Conservation (phyloP, 1,284 basidiomycete genomes). For the Stygiomarasmius scandens region DNA sequence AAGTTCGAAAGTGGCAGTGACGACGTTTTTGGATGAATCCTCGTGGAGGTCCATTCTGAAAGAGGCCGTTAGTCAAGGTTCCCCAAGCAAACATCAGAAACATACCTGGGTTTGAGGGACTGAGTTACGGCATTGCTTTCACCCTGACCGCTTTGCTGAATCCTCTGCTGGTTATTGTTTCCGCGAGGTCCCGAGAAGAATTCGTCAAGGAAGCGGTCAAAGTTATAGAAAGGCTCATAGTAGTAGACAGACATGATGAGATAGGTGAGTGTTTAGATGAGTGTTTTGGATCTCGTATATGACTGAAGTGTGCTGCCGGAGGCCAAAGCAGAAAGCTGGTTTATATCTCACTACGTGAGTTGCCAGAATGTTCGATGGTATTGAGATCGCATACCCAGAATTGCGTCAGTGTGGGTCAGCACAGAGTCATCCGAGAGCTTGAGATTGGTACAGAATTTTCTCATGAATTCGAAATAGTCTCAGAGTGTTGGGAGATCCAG, state of each 20-base stretch:
- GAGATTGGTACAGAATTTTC: neutral
- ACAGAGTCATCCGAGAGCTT: neutral
- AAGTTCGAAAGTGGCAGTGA: slow-evolving; percentile 24
- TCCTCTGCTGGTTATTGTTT: neutral
- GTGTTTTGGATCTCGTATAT: too few species aligned
- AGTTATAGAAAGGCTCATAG: slow-evolving; percentile 25
- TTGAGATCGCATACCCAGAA: neutral
- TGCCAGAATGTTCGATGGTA: neutral
- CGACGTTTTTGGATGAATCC: slow-evolving; percentile 16
- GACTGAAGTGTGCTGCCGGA: neutral
- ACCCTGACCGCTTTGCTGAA: neutral
- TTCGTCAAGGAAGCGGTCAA: slow-evolving; percentile 24
- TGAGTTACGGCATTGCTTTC: slow-evolving; percentile 2
- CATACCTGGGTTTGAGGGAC: slow-evolving; percentile 12
- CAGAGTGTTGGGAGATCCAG: neutral
- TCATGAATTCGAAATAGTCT: too few species aligned
- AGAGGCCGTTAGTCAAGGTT: too few species aligned
- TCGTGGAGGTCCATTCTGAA: slow-evolving; percentile 24
- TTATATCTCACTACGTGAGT: neutral
- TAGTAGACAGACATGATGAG: slow-evolving; percentile 19
- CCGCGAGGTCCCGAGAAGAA: slow-evolving; percentile 10
- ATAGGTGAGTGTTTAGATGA: neutral
- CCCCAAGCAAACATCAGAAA: neutral
- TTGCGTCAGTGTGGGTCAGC: neutral
- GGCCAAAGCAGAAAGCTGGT: neutral